phyloP scores from a whole-genome alignment of 768 basidiomycete species.

The Suillus luteus region DNA sequence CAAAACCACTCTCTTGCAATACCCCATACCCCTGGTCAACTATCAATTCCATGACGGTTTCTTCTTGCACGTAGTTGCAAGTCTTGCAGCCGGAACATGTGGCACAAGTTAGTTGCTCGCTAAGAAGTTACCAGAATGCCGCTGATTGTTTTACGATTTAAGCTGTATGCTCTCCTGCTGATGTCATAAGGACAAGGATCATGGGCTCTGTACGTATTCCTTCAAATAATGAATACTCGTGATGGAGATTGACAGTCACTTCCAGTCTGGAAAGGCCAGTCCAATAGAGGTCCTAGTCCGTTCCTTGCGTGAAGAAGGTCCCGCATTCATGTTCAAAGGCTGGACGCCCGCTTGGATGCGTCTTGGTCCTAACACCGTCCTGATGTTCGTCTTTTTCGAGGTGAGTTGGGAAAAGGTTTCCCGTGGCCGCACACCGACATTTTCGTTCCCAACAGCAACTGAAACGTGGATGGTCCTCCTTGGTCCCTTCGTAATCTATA shows the following conservation, averaged over 20 bases:
- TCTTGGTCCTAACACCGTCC: slow-evolving; percentile 79
- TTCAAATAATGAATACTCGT: not conserved
- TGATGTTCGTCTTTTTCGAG: slow-evolving; percentile 86
- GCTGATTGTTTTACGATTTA: slow-evolving; percentile 5
- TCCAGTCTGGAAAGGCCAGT: slow-evolving; percentile 51
- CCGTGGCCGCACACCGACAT: not conserved
- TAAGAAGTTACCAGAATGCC: not conserved
- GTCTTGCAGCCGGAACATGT: slow-evolving; percentile 69
- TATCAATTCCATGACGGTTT: slow-evolving; percentile 68
- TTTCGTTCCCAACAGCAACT: slow-evolving; percentile 55
- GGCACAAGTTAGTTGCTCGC: slow-evolving; percentile 63
- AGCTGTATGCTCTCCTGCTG: slow-evolving; percentile 81
- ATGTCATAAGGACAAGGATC: slow-evolving; percentile 73
- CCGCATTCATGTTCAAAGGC: slow-evolving; percentile 80
- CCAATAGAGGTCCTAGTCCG: slow-evolving; percentile 53
- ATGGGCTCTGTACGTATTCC: slow-evolving; percentile 66
- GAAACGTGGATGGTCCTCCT: slow-evolving; percentile 56
- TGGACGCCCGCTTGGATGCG: slow-evolving; percentile 90
- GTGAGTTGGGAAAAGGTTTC: slow-evolving; percentile 38
- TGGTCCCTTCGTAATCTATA: slow-evolving; percentile 3
- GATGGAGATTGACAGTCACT: slow-evolving; percentile 11
- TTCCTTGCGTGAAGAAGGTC: slow-evolving; percentile 73
- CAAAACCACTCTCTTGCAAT: slow-evolving; percentile 57
- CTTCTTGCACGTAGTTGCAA: slow-evolving; percentile 65
- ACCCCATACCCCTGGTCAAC: slow-evolving; percentile 54